Percentiles rank a stretch among this genome's conserved stretches.
phyloP scores from a whole-genome alignment of 768 basidiomycete genomes.

The Pseudohyphozyma bogoriensis region DNA sequence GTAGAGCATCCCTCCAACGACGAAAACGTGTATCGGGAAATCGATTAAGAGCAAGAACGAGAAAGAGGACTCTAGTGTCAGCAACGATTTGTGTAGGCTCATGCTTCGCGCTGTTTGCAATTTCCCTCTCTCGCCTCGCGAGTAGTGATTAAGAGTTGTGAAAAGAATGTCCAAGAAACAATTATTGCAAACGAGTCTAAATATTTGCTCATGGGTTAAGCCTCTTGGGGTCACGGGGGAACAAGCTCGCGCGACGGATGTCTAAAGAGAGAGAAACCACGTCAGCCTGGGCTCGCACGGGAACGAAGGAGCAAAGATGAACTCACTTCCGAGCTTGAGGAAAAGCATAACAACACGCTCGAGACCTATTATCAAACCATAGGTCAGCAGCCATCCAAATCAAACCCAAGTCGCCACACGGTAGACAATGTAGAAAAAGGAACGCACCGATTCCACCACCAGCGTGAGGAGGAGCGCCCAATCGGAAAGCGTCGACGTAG shows the following conservation, averaged over 20 bases:
- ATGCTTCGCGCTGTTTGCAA: no score
- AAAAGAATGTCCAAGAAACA: no score
- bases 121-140: no score
- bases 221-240: conserved; percentile 94
- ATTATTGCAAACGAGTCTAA: no score
- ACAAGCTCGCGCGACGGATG: conserved; percentile 81
- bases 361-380: conserved; percentile 6
- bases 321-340: conserved; percentile 68
- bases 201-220: conserved; percentile 56
- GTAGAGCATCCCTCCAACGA: no score
- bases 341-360: conserved; percentile 79
- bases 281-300: no score
- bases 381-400: conserved; percentile 43
- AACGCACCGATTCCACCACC: conserved; percentile 76
- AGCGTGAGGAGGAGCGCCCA: conserved; percentile 92
- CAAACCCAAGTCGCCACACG: background rate
- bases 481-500: conserved; percentile 87
- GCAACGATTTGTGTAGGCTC: no score
- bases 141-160: no score
- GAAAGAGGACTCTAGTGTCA: no score
- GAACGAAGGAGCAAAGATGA: background rate
- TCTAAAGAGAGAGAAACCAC: conserved; percentile 35
- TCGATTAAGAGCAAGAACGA: no score
- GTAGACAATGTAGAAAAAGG: background rate
- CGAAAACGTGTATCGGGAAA: no score